Evolutionary conservation across 108 stramenopile species (phyloP), one percentile per base, ranked within the genome.

Genomic region (Conticribra guillardii): DNA sequence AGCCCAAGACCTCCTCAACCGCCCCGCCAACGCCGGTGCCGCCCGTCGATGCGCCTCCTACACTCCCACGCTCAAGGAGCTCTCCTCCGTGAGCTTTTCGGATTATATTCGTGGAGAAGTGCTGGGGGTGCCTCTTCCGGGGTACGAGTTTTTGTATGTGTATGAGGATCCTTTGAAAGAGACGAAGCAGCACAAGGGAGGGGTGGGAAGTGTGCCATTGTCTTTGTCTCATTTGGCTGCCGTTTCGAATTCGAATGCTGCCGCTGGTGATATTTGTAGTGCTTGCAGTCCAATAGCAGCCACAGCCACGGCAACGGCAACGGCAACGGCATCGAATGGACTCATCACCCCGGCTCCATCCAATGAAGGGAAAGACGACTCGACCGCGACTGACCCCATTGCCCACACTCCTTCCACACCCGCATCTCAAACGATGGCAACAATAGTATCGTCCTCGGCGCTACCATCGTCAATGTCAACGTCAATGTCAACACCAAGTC

Each of bases 81-180:
- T 94, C 17, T 76, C 81, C 30, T 69, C 75, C 27, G 65, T 60
- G 0, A 66, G 86, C 24, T 94, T 94, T 58, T 86, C 88, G 0
- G 89, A 94, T 48, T 94, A 88, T 48, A 73, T 94, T 28, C 83
- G 92, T 2, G 71, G 84, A 31, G 78, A 82, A 33, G 71, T 94
- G 21, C 62, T 94, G 44, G 63, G 60, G 2, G 65, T 82, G 51
- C 84, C 88, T 17, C 49, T 81, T 24, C 78, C 78, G 23, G 78
- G 78, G n/a, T 79, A 67, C 47, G 78, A 79, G 29, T 79, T 79
- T 29, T 56, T 79, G 0, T 79, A 79, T 26, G 59, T 79, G 11
- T 71, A 79, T 45, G 70, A 79, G 30, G 65, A 79, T 24, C 47
- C 50, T n/a, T n/a, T n/a, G 47, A 64, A 75, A 37, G 77, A 61